Base-by-base conservation (phyloP, 2,329 filamentous ascomycete genomes). In the Diaporthe longicolla region DNA sequence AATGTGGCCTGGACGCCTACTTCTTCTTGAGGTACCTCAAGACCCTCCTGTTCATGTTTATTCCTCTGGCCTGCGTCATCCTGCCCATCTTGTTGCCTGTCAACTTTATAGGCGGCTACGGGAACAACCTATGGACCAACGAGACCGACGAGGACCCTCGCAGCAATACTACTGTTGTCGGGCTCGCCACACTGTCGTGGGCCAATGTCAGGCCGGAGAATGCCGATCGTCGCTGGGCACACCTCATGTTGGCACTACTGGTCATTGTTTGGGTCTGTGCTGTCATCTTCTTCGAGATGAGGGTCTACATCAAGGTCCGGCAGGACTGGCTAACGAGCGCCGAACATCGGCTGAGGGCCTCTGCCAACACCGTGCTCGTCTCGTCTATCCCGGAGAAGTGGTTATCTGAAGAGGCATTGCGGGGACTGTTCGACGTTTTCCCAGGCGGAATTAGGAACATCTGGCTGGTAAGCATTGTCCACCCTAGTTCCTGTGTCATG, bases 261-360 rank as follows among this genome's bases (percentile, higher is more conserved):
- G 92, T 97, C 48, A 89, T 98, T 40, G 79, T 93, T 45, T 98
- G 95, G 90, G 93, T 97, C 17, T 97, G 95, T 82, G 93, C 90
- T 72, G 92, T 98, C 59, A 94, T 97, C 80, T 98, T 97, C 79
- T 88, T 93, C 76, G 97, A 98, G 80, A 84, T 99, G 69, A 89
- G 92, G 61, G 92, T 95, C 15, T 99, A 97, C 81, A 93, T 98
- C 82, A 95, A 97, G 78, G 90, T 99, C 66, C 93, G 97, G 76
- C 97, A 99, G 82, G 95, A 97, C 71, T 98, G 97, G 79, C 87
- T 99, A 73, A 98, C 97, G 0, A 97, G 95, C 71, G 96, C 97
- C 3, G 94, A 98, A 82, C 97, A 99, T 83, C 94, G 97, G 26
- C 89, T 99, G 24, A 91, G 94, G 59, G 97, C 97, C 24, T 98